Evolutionary conservation across 2,329 filamentous ascomycete genomes (phyloP).

Genomic region (Botrytis tulipae): DNA sequence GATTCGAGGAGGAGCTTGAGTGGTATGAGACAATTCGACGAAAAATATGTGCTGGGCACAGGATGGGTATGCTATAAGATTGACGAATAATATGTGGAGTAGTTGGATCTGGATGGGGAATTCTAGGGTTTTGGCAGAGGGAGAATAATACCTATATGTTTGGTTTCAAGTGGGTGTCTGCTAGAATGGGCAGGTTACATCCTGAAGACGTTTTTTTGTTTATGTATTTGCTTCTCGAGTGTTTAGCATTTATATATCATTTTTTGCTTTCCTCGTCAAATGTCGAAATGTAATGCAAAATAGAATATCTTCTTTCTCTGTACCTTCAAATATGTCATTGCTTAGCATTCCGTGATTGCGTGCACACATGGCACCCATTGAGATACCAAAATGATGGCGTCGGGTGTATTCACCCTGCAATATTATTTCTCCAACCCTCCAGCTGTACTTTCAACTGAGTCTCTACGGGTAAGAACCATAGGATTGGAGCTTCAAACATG

Average conservation of each 20-base stretch:
- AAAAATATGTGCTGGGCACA: slow-evolving; percentile 11
- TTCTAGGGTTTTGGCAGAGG: neutral
- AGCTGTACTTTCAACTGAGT: neutral
- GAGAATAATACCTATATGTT: neutral
- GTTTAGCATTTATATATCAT: neutral
- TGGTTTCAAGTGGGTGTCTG: neutral
- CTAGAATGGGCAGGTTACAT: neutral
- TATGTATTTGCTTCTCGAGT: neutral
- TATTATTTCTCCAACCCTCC: neutral
- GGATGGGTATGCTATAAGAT: neutral
- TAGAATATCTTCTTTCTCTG: neutral
- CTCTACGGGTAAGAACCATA: neutral
- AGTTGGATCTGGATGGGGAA: neutral
- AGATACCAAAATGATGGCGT: neutral
- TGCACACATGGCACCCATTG: neutral
- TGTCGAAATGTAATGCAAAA: neutral
- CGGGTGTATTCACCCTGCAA: neutral
- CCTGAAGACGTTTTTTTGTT: neutral
- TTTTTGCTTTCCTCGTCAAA: neutral
- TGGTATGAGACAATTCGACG: neutral
- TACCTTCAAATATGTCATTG: neutral
- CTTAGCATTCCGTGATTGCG: neutral
- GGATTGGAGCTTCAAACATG: neutral
- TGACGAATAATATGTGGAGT: slow-evolving; percentile 10
- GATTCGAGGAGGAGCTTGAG: neutral